Conservation (phyloP, 805 yeast genomes). For the Barnettozyma salicaria region DNA sequence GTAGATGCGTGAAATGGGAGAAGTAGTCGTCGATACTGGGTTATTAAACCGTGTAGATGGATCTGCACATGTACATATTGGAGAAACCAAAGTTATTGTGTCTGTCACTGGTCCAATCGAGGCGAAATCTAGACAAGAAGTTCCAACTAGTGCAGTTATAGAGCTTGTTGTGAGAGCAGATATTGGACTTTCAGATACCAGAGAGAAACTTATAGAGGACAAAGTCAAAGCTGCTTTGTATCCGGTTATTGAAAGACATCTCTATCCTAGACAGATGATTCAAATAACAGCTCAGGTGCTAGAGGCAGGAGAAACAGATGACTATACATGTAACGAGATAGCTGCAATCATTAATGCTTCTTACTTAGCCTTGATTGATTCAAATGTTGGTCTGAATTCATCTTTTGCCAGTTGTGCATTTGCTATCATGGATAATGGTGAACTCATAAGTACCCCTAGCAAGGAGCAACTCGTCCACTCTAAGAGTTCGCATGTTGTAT, state of each 20-base stretch:
- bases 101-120: conserved; percentile 92
- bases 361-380: conserved; percentile 70
- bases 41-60: conserved; percentile 68
- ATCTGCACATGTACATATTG: conserved; percentile 54
- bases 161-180: conserved; percentile 79
- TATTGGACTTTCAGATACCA: conserved; percentile 62
- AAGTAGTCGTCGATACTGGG: conserved; percentile 14
- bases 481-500: conserved; percentile 59
- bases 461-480: conserved; percentile 37
- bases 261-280: conserved; percentile 74
- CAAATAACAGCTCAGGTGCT: conserved; percentile 64
- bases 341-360: conserved; percentile 52
- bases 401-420: conserved; percentile 55
- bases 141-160: conserved; percentile 69
- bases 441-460: conserved; percentile 40
- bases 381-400: conserved; percentile 64
- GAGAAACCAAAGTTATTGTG: conserved; percentile 53
- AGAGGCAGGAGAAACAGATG: conserved; percentile 42
- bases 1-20: neutral
- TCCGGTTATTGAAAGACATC: conserved; percentile 50
- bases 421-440: conserved; percentile 30
- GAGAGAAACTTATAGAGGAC: conserved; percentile 75
- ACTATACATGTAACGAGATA: conserved; percentile 23
- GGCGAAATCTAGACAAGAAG: conserved; percentile 73
- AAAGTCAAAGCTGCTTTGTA: conserved; percentile 56